Conservation (phyloP, 73 alveolate genomes). For the Paramecium biaurelia region DNA sequence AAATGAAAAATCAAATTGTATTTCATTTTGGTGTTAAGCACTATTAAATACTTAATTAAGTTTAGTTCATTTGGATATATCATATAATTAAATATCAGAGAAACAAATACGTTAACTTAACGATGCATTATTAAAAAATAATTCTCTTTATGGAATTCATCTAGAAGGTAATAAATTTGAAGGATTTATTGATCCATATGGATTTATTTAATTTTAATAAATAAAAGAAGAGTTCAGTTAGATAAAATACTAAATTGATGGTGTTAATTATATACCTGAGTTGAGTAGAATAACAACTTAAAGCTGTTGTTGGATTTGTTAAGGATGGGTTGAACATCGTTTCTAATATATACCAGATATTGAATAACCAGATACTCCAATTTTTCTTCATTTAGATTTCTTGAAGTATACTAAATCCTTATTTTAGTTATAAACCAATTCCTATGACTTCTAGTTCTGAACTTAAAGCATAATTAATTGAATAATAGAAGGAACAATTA, state of each 20-base stretch:
- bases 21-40: slow-evolving; percentile 6
- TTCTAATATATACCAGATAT: background rate
- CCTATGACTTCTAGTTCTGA: slow-evolving; percentile 30
- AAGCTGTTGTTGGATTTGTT: slow-evolving; percentile 39
- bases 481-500: background rate
- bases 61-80: slow-evolving; percentile 41
- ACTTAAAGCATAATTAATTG: background rate
- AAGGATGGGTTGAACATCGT: slow-evolving; percentile 39
- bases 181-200: slow-evolving; percentile 26
- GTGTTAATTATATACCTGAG: background rate
- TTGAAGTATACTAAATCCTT: background rate
- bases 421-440: slow-evolving; percentile 18
- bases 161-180: slow-evolving; percentile 35
- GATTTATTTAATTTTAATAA: slow-evolving; percentile 25
- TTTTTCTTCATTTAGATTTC: slow-evolving; percentile 31
- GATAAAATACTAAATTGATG: slow-evolving; percentile 9
- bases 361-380: background rate
- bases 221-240: background rate
- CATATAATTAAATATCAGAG: background rate
- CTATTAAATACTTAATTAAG: background rate
- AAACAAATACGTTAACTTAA: background rate
- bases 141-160: slow-evolving; percentile 27
- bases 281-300: background rate
- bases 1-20: slow-evolving; percentile 22
- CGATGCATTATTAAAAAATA: background rate